Evolutionary conservation across 2,329 filamentous ascomycete genomes (phyloP), one percentile per base, ranked within the genome.

Genomic region (Colletotrichum tanaceti): DNA sequence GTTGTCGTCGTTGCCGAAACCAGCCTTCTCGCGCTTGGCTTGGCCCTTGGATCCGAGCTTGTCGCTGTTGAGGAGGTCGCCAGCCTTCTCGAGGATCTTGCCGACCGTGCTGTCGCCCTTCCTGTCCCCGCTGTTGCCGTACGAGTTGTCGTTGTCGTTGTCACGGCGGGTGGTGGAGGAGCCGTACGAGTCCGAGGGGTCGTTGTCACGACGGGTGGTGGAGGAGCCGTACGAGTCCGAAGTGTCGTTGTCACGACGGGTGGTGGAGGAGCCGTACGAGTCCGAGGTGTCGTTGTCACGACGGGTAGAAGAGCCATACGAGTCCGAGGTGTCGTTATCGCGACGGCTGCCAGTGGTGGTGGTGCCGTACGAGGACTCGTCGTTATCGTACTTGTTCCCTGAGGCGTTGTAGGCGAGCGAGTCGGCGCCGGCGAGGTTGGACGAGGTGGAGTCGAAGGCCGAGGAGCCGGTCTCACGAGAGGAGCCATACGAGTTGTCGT

Each of bases 11-110:
- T 76, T 77, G 50, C 76, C 76, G 7, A 73, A 78, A 68, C 77
- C 78, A 47, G 77, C 76, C 18, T 74, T 78, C 68, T 83, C 82
- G 59, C 86, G 81, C 83, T 85, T 87, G 73, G 77, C 79, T 9
- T 77, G 76, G 4, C 87, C 87, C 77, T 84, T 86, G 72, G 83
- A 76, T 63, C 79, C 79, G 14, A 89, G 65, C 50, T 77, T 79
- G 18, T 83, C 79, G 72, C 81, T 87, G 62, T 83, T 77, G 70
- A 90, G 72, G 58, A 85, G 72, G 14, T 77, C 75, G 10, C 87
- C 86, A 6, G 83, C 84, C 81, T 88, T 89, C 78, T 90, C 86
- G 76, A 89, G 79, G 28, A 89, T 65, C 78, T 87, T 89, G 54
- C 87, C 87, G 24, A 87, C 61, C 18, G 82, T 83, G 58, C 84